Evolutionary conservation across 1,284 basidiomycete species (phyloP).

Genomic region (Naganishia liquefaciens): DNA sequence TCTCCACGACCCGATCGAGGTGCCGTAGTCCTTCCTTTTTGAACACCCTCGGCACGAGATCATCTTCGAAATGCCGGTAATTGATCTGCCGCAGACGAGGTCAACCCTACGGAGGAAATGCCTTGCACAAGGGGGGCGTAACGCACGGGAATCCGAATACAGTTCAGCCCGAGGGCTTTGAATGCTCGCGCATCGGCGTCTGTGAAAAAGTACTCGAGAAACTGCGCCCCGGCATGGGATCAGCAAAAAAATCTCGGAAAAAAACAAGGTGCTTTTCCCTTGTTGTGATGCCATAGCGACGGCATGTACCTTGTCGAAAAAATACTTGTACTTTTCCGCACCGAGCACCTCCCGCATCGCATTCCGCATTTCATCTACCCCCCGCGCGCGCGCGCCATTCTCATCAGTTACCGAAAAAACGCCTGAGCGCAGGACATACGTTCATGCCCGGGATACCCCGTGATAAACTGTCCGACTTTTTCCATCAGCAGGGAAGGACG

Average conservation of each 20-base stretch:
- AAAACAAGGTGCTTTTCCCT: no score
- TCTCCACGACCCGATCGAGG: slow-evolving; percentile 49
- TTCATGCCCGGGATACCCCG: slow-evolving; percentile 45
- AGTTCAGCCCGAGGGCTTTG: slow-evolving; percentile 66
- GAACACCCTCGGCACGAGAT: slow-evolving; percentile 48
- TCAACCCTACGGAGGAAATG: no score
- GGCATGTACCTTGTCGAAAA: slow-evolving; percentile 63
- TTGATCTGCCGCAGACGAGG: slow-evolving; percentile 42
- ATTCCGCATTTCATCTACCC: slow-evolving; percentile 63
- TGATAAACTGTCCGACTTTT: slow-evolving; percentile 41
- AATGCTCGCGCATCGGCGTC: slow-evolving; percentile 70
- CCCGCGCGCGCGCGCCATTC: no score
- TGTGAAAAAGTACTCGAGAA: slow-evolving; percentile 72
- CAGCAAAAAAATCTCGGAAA: slow-evolving; percentile 22
- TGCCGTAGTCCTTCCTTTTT: slow-evolving; percentile 50
- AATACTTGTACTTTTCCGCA: slow-evolving; percentile 67
- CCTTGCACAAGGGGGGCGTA: no score
- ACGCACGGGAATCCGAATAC: slow-evolving; percentile 57
- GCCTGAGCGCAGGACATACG: background rate
- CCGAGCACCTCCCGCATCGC: slow-evolving; percentile 67
- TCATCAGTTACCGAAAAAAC: no score
- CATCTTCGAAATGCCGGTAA: slow-evolving; percentile 51
- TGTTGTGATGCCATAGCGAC: no score
- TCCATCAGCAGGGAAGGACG: no score
- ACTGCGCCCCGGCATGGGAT: slow-evolving; percentile 57